A percentile compares a stretch with the other conserved stretches of the same genome.
Evolutionary conservation across 176 grass and related monocot genomes (phyloP).

Genomic region (Raddia guianensis): DNA sequence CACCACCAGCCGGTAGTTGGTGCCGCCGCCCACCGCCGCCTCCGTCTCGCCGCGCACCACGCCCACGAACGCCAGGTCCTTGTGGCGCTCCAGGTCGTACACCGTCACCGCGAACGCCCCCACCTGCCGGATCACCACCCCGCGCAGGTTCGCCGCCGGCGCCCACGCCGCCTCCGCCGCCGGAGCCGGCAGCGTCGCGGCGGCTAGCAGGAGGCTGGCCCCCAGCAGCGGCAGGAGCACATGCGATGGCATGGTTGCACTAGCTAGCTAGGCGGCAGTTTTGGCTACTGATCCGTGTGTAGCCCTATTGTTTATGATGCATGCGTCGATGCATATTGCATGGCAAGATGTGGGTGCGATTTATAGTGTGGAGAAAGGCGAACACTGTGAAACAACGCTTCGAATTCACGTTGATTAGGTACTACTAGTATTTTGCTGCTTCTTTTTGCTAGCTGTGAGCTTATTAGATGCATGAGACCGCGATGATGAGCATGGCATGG

Average conservation of each 20-base stretch:
- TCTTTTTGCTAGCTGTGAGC: not conserved
- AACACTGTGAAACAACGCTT: not conserved
- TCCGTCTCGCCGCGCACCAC: constrained; percentile 32
- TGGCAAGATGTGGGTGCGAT: not conserved
- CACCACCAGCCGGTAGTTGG: constrained; percentile 39
- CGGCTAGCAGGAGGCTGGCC: not conserved
- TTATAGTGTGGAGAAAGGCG: constrained; percentile 28
- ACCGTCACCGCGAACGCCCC: constrained; percentile 44
- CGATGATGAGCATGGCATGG: not conserved
- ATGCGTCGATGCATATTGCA: too few relatives aligned
- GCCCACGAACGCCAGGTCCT: constrained; percentile 12
- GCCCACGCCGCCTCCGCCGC: constrained; percentile 6
- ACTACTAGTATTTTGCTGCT: too few relatives aligned
- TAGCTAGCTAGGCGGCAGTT: not conserved
- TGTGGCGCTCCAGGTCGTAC: constrained; percentile 33
- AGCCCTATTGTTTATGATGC: too few relatives aligned
- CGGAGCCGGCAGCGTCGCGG: not conserved
- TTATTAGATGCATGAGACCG: not conserved
- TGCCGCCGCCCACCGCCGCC: constrained; percentile 43
- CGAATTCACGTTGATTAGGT: not conserved
- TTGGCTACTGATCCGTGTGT: too few relatives aligned
- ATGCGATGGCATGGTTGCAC: not conserved
- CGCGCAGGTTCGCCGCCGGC: not conserved
- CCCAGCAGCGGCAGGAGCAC: not conserved
- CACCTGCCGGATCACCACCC: constrained; percentile 30